Conservation (phyloP, 2,329 filamentous ascomycete genomes). For the Boeremia lycopersici region DNA sequence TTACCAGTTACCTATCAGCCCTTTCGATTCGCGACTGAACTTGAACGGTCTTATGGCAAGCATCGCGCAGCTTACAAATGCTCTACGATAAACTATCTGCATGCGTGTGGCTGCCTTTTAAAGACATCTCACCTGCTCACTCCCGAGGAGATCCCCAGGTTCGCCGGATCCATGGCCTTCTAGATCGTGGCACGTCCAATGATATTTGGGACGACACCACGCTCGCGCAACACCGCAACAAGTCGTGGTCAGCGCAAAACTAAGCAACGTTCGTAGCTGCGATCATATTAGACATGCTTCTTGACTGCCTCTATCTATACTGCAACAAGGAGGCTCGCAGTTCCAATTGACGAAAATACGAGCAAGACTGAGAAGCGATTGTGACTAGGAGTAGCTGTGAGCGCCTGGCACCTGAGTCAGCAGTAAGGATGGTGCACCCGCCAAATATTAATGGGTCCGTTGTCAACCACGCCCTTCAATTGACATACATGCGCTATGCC, state of each 20-base stretch:
- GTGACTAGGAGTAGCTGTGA: background rate
- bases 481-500: slow-evolving; percentile 12
- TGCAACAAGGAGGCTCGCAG: background rate
- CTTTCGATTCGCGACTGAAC: background rate
- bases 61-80: slow-evolving; percentile 9
- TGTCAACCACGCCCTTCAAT: slow-evolving; percentile 15
- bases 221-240: background rate
- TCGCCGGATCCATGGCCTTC: background rate
- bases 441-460: slow-evolving; percentile 9
- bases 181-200: slow-evolving; percentile 1
- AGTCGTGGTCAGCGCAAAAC: background rate
- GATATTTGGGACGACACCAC: background rate
- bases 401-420: slow-evolving; percentile 2
- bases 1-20: background rate
- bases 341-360: background rate
- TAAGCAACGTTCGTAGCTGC: background rate
- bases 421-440: slow-evolving; percentile 2
- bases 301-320: too few relatives aligned
- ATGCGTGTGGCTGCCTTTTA: slow-evolving; percentile 2
- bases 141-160: slow-evolving; percentile 2
- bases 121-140: background rate
- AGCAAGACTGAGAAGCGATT: background rate
- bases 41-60: background rate
- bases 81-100: background rate
- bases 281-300: too few relatives aligned